Conservation (phyloP, 2,329 filamentous ascomycete genomes). For the Penicillium sp. region DNA sequence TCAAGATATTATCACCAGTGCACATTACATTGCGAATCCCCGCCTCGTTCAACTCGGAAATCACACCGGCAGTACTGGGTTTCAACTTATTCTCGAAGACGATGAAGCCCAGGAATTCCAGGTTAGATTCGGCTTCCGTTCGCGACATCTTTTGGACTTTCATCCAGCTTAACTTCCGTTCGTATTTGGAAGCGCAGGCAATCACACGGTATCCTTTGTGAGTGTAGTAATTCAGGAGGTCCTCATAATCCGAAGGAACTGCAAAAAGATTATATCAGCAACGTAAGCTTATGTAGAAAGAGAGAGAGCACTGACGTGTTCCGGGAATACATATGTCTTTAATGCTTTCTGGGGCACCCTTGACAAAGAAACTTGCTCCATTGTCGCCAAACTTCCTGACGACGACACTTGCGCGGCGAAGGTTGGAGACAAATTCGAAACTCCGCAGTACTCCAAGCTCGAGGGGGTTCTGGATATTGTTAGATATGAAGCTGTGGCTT, state of each 20-base stretch:
- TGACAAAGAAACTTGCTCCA: slow-evolving; percentile 86
- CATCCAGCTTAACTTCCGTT: slow-evolving; percentile 85
- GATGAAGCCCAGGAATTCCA: slow-evolving; percentile 93
- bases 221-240: slow-evolving; percentile 84
- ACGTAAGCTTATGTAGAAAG: not conserved
- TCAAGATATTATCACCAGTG: slow-evolving; percentile 96
- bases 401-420: slow-evolving; percentile 88
- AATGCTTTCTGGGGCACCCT: slow-evolving; percentile 96
- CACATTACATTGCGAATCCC: slow-evolving; percentile 93
- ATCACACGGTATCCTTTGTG: slow-evolving; percentile 96
- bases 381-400: slow-evolving; percentile 83
- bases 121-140: slow-evolving; percentile 73
- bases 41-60: slow-evolving; percentile 77
- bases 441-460: slow-evolving; percentile 88
- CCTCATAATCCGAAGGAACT: slow-evolving; percentile 85
- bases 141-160: slow-evolving; percentile 93
- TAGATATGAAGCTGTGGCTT: not conserved
- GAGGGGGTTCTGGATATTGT: slow-evolving; percentile 48
- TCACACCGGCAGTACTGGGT: slow-evolving; percentile 73
- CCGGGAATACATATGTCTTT: slow-evolving; percentile 83
- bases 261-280: slow-evolving; percentile 3
- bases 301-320: slow-evolving; percentile 59
- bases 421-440: slow-evolving; percentile 92
- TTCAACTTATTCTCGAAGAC: slow-evolving; percentile 99
- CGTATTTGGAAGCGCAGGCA: slow-evolving; percentile 84